A percentile compares a stretch with the other conserved stretches of the same genome.
phyloP scores from a whole-genome alignment of 2,329 filamentous ascomycete genomes.

The Domatiomyces catenatus region DNA sequence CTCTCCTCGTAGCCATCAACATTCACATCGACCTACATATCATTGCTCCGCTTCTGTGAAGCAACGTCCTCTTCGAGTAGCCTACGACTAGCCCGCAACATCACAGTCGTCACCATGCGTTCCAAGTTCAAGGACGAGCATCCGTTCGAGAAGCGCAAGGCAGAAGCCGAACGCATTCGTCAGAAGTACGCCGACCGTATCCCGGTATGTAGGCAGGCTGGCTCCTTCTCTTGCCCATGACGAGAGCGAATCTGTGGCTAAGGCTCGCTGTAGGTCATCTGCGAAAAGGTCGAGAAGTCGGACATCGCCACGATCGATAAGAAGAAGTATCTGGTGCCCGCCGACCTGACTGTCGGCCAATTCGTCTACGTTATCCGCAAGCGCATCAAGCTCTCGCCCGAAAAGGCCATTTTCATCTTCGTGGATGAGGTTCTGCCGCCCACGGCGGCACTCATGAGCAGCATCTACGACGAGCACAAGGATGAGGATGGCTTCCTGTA shows the following conservation, averaged over 20 bases:
- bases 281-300: conserved; percentile 98
- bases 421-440: conserved; percentile 95
- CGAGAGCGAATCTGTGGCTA: conserved; percentile 5
- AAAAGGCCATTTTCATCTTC: conserved; percentile 99
- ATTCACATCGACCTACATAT: conserved; percentile 4
- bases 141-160: conserved; percentile 99
- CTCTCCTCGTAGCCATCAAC: conserved; percentile 12
- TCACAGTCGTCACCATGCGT: conserved; percentile 54
- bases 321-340: conserved; percentile 98
- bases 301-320: conserved; percentile 99
- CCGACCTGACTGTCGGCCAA: conserved; percentile 95
- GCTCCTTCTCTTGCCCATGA: conserved; percentile 1
- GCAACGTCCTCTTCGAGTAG: conserved; percentile 7
- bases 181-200: conserved; percentile 99
- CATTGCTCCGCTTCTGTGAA: conserved; percentile 3
- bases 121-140: conserved; percentile 99
- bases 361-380: conserved; percentile 99
- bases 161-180: conserved; percentile 95
- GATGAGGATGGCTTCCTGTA: conserved; percentile 80
- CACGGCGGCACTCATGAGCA: conserved; percentile 95
- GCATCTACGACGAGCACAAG: conserved; percentile 99
- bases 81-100: conserved; percentile 7
- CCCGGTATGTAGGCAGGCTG: conserved; percentile 51
- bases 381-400: conserved; percentile 96
- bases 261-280: conserved; percentile 59